Base-by-base conservation (phyloP, 495 filamentous ascomycete species). In the Aspergillus carlsbadensis region DNA sequence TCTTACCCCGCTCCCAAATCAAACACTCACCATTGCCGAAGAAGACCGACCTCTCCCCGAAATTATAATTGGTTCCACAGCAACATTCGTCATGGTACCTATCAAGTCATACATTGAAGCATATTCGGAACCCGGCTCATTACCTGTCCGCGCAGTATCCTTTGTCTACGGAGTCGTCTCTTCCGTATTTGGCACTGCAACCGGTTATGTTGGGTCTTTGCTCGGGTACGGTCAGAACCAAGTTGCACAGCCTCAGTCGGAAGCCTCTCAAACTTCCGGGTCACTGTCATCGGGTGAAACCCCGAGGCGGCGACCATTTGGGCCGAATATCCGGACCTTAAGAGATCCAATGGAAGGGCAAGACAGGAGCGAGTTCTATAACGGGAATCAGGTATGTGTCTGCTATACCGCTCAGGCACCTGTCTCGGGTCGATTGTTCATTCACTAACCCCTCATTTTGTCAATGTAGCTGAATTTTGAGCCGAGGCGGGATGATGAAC, bases 21-120 rank as follows among this genome's bases (percentile, higher is more conserved):
- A 80, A 47, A 82, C 81, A 6, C 81, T 98, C 47, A 82, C 84
- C 37, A 77, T 86, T 6, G 72, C 81, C 1, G 91, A 97, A 37
- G 94, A 97, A 65, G 79, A 79, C 29, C 75, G 84, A 39, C 77
- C 79, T 0, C 78, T 96, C 0, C 67, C 72, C 11, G 82, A 86
- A 2, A 74, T 96, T 13, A 87, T 83, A 8, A 76, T 96, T 1
- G 77, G 81, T 6, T 91, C 93, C 0, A 89, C 81, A 1, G 87
- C 91, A 3, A 98, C 88, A 3, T 76, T 98, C 1, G 88, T 97
- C 36, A 82, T 97, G 51, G 78, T 95, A 2, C 87, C 89, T 0
- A 82, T 88, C 2, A 68, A 78, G 20, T 81, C 77, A 3, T 87
- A 81, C 57, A 79, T 80, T 0, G 73, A 81, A 6, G 87, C 88